phyloP scores from a whole-genome alignment of 306 rosid species.

The Rosa rugosa region DNA sequence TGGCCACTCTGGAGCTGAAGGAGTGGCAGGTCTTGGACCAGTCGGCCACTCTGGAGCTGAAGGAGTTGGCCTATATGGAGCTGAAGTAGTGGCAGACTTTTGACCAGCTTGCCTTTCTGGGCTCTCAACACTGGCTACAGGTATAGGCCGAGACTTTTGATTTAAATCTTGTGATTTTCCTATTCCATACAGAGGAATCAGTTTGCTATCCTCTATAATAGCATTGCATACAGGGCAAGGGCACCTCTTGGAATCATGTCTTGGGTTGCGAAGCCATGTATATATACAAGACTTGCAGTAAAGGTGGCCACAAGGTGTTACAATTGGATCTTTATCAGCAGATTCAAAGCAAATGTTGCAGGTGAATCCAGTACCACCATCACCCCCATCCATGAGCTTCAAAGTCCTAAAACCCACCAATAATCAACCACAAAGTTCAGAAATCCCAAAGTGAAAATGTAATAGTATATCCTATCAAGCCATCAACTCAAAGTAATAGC shows the following conservation, averaged over 20 bases:
- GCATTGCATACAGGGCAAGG: slow-evolving; percentile 15
- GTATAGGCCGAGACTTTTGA: neutral
- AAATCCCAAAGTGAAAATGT: neutral
- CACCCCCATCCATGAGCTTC: neutral
- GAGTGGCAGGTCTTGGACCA: neutral
- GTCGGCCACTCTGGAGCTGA: neutral
- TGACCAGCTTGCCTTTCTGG: neutral
- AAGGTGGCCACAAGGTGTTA: slow-evolving; percentile 30
- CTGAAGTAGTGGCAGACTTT: neutral
- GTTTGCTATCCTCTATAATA: slow-evolving; percentile 2
- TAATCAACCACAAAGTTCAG: neutral
- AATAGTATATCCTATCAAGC: neutral
- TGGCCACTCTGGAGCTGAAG: neutral
- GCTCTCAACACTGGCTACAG: neutral
- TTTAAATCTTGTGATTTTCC: neutral
- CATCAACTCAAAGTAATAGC: neutral
- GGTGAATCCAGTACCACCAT: neutral
- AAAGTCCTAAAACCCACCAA: neutral
- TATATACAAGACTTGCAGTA: slow-evolving; percentile 21
- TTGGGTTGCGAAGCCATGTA: slow-evolving; percentile 10
- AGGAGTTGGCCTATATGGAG: neutral
- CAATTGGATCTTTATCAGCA: slow-evolving; percentile 19
- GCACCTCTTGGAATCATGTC: neutral
- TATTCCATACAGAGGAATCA: slow-evolving; percentile 26
- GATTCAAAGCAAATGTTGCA: slow-evolving; percentile 24